Evolutionary conservation across 495 filamentous ascomycete genomes (phyloP).

Genomic region (Aspergillus asperescens): DNA sequence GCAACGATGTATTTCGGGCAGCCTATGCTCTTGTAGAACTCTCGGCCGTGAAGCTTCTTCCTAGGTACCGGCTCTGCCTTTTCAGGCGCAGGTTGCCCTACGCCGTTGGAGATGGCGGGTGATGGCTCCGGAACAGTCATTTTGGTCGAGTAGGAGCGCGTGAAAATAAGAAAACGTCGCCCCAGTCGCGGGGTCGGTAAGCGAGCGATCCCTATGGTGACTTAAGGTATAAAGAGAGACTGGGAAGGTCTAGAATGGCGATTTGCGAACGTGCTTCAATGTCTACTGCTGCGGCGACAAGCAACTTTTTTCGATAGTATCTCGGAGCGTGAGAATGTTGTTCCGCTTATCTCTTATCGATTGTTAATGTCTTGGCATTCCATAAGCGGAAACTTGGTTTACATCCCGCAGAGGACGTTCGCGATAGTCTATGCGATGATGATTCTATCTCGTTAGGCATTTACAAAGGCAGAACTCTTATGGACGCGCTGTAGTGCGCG

Average conservation of each 20-base stretch:
- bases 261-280: not conserved
- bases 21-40: slow-evolving; percentile 90
- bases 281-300: not conserved
- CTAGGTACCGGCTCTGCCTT: slow-evolving; percentile 7
- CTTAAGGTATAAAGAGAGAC: not conserved
- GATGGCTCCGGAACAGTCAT: slow-evolving; percentile 27
- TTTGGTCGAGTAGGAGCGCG: slow-evolving; percentile 13
- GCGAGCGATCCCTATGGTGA: slow-evolving; percentile 34
- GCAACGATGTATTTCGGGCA: slow-evolving; percentile 85
- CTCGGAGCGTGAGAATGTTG: slow-evolving; percentile 24
- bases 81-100: slow-evolving; percentile 21
- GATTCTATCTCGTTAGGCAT: not conserved
- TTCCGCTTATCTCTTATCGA: slow-evolving; percentile 31
- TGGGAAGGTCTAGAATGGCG: not conserved
- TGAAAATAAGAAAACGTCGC: slow-evolving; percentile 14
- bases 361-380: not conserved
- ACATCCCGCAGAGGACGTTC: not conserved
- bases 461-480: not conserved
- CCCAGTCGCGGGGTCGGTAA: slow-evolving; percentile 28
- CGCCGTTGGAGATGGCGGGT: slow-evolving; percentile 16
- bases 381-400: not conserved
- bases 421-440: not conserved
- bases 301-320: slow-evolving; percentile 23
- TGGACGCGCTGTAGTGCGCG: not conserved
- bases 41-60: slow-evolving; percentile 70